Percentiles rank a stretch among this genome's conserved stretches.
These are phyloP conservation scores for Populus simonii DNA, from an alignment of 345 rosid genomes.

Conservation along the genomic window DNA sequence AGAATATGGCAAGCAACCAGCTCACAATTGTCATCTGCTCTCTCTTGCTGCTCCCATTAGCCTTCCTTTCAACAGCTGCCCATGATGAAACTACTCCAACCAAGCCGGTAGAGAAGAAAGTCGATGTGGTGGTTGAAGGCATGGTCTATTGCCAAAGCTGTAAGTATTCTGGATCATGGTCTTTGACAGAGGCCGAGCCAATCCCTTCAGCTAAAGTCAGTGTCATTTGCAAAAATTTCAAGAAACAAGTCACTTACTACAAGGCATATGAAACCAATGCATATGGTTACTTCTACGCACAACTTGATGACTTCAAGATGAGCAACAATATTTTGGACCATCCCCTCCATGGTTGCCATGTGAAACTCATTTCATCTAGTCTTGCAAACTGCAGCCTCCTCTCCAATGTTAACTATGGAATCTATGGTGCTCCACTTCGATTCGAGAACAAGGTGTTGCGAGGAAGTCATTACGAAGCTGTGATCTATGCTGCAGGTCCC, in stretches of 20 bases:
- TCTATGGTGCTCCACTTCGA: slow-evolving; percentile 57
- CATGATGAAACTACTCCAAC: slow-evolving; percentile 22
- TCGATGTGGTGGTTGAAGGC: slow-evolving; percentile 69
- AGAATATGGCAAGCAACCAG: slow-evolving; percentile 37
- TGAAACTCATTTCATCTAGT: slow-evolving; percentile 71
- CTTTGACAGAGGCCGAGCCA: slow-evolving; percentile 60
- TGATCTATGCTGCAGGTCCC: slow-evolving; percentile 75
- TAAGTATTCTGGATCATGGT: slow-evolving; percentile 62
- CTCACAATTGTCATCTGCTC: slow-evolving; percentile 24
- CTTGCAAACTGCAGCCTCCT: slow-evolving; percentile 57
- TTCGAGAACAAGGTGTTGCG: slow-evolving; percentile 51
- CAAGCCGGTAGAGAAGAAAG: slow-evolving; percentile 27
- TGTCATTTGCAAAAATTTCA: slow-evolving; percentile 64
- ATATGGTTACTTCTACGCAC: slow-evolving; percentile 69
- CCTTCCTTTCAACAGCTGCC: slow-evolving; percentile 22
- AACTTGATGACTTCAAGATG: slow-evolving; percentile 56
- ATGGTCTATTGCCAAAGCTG: slow-evolving; percentile 85
- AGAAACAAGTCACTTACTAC: slow-evolving; percentile 54
- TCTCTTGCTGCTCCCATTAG: slow-evolving; percentile 27
- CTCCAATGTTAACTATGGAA: slow-evolving; percentile 68
- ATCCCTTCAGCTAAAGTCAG: slow-evolving; percentile 67
- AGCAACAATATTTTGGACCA: slow-evolving; percentile 53
- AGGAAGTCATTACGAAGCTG: slow-evolving; percentile 45
- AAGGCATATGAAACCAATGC: slow-evolving; percentile 53
- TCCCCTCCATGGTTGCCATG: slow-evolving; percentile 76